Base-by-base conservation (phyloP, 495 filamentous ascomycete species). In the Podospora pseudopauciseta region DNA sequence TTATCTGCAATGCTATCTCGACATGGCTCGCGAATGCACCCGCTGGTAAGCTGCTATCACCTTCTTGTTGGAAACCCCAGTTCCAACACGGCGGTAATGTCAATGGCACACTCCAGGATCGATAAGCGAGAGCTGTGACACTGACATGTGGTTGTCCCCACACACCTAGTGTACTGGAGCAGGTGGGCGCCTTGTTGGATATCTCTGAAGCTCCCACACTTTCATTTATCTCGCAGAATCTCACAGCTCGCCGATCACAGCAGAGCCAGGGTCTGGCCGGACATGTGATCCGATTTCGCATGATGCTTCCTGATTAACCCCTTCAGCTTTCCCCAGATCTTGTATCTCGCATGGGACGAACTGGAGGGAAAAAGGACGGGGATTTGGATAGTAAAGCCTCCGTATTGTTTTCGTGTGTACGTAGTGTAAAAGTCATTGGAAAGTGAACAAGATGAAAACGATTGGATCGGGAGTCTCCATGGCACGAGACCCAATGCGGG, bases 381-480 rank as follows among this genome's bases (percentile, higher is more conserved):
- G 39, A 49, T 49, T 3, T 11, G 7, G 7, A 2, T 16, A 5
- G 13, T 1, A 11, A 3, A 49, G 39, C 2, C 39, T 49, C 39
- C 39, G 39, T 49, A 49, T 13, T 3, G 39, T 49, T 49, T 49
- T 49, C 39, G 39, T 49, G 39, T 5, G 0, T 5, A 0, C 30
- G 30, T 32, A 4, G 30, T 32, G 4, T 4, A 0, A 5, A 7
- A 7, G 30, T 1, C 30, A 0, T 18, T 49, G 39, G 15, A 16
- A 11, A 49, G 1, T 13, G 7, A 49, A 49, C 13, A 58, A 58
- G 23, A 20, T 58, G 23, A 58, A 58, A 58, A 20, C 18, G n/a
- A 63, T 63, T 39, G 30, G 30, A 34, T 28, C n/a, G 30, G 61
- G 13, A 15, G 61, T 39, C 28, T 63, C 61, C 61, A 49, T 49